Percentiles rank a stretch among this genome's conserved stretches.
These are phyloP conservation scores for Fistulinella prunicolor DNA, from an alignment of 768 basidiomycete species.

Conservation along the genomic window DNA sequence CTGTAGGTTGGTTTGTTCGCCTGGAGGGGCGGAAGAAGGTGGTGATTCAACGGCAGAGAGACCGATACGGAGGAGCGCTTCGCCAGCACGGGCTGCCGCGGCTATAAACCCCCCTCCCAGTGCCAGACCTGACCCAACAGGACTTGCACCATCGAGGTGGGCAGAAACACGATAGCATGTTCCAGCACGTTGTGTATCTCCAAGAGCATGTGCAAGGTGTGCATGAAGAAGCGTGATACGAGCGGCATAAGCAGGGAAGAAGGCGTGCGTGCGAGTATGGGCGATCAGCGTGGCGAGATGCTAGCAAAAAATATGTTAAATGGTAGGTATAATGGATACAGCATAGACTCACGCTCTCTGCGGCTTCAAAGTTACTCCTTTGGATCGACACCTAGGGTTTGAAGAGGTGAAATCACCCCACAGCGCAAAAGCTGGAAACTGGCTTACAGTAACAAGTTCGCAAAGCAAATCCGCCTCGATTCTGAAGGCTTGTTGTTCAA, in stretches of 20 bases:
- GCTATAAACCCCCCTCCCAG: slow-evolving; percentile 39
- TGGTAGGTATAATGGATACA: background rate
- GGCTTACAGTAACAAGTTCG: slow-evolving; percentile 61
- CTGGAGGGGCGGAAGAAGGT: background rate
- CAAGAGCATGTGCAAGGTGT: slow-evolving; percentile 69
- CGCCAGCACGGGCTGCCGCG: slow-evolving; percentile 50
- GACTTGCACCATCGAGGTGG: slow-evolving; percentile 37
- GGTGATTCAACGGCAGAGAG: slow-evolving; percentile 19
- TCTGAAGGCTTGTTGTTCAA: slow-evolving; percentile 50
- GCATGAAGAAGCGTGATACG: slow-evolving; percentile 68
- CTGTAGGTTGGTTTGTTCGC: slow-evolving; percentile 6
- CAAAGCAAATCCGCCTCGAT: slow-evolving; percentile 71
- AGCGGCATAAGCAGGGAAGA: slow-evolving; percentile 56
- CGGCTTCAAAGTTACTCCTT: slow-evolving; percentile 64
- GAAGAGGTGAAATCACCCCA: too few relatives aligned
- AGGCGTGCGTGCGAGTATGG: slow-evolving; percentile 54
- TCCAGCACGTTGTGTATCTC: slow-evolving; percentile 49
- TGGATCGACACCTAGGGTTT: slow-evolving; percentile 59
- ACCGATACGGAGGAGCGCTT: slow-evolving; percentile 51
- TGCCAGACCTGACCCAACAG: slow-evolving; percentile 21
- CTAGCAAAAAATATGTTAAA: slow-evolving; percentile 7
- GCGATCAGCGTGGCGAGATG: slow-evolving; percentile 52
- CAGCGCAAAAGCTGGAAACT: background rate
- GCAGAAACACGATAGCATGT: slow-evolving; percentile 65
- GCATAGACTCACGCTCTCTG: slow-evolving; percentile 46